Evolutionary conservation across 2,329 filamentous ascomycete species (phyloP), one percentile per base, ranked within the genome.

Genomic region (Diaporthe ilicicola): DNA sequence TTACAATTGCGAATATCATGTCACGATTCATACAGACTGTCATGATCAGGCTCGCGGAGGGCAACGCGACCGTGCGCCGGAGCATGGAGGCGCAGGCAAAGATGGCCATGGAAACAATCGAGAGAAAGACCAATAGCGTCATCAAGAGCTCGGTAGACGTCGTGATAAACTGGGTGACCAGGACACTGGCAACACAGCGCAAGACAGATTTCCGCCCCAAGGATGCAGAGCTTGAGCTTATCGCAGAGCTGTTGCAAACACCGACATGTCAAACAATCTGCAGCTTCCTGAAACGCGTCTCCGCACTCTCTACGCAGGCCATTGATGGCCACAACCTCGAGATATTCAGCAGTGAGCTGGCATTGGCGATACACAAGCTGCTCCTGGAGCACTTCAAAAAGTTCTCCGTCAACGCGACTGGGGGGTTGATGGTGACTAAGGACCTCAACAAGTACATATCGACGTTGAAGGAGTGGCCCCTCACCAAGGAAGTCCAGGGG

Each of bases 391-490:
- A 99, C 82, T 94, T 98, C 83, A 96, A 97, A 78, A 94, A 94
- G 77, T 99, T 97, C 83, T 90, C 92, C 72, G 94, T 99, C 75
- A 97, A 94, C 76, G 94, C 95, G 50, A 95, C 95, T 0, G 96
- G 96, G 73, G 96, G 94, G 2, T 89, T 99, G 56, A 96, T 98
- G 89, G 94, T 98, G 32, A 95, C 93, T 44, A 97, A 98, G 83
- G 96, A 99, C 79, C 95, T 98, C 80, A 94, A 94, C 44, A 94
- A 94, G 79, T 99, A 99, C 81, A 93, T 93, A 10, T 92, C 95
- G 72, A 90, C 97, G 13, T 87, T 99, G 74, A 91, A 93, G 73
- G 91, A 91, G 42, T 98, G 94, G 94, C 89, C 92, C 34, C 85
- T 95, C 50, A 87, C 88, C 67, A 91, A 91, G 76, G 90, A 93